phyloP scores from a whole-genome alignment of 2,329 filamentous ascomycete genomes.

The Hymenoscyphus fraxineus region DNA sequence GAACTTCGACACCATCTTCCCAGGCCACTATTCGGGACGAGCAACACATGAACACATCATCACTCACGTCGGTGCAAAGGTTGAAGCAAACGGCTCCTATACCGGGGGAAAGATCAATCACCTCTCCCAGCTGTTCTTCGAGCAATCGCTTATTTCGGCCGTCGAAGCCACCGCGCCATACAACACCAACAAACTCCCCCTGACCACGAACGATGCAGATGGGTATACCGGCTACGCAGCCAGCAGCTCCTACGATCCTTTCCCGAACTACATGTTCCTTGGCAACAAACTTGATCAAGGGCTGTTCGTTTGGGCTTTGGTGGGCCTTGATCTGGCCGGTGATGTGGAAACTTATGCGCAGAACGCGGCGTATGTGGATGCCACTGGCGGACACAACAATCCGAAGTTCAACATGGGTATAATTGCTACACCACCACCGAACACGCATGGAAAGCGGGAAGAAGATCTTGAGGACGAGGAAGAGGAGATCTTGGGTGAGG shows the following conservation, averaged over 20 bases:
- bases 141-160: conserved; percentile 53
- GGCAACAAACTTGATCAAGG: conserved; percentile 51
- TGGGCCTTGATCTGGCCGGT: conserved; percentile 35
- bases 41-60: conserved; percentile 34
- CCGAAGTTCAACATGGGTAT: conserved; percentile 19
- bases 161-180: conserved; percentile 51
- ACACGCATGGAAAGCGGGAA: conserved; percentile 13
- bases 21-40: conserved; percentile 45
- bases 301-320: conserved; percentile 51
- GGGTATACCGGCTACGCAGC: conserved; percentile 29
- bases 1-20: conserved; percentile 41
- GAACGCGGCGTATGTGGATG: conserved; percentile 18
- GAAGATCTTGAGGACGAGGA: conserved; percentile 4
- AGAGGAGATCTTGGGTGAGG: conserved; percentile 7
- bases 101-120: conserved; percentile 32
- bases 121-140: conserved; percentile 56
- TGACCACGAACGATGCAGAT: conserved; percentile 11
- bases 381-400: conserved; percentile 23
- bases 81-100: conserved; percentile 11
- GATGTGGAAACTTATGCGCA: conserved; percentile 16
- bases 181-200: conserved; percentile 38
- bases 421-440: conserved; percentile 16
- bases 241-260: conserved; percentile 45
- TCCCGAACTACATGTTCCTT: conserved; percentile 55
- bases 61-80: conserved; percentile 9